Evolutionary conservation across 2,329 filamentous ascomycete species (phyloP), one percentile per base, ranked within the genome.

Genomic region (Sporothrix sp.): DNA sequence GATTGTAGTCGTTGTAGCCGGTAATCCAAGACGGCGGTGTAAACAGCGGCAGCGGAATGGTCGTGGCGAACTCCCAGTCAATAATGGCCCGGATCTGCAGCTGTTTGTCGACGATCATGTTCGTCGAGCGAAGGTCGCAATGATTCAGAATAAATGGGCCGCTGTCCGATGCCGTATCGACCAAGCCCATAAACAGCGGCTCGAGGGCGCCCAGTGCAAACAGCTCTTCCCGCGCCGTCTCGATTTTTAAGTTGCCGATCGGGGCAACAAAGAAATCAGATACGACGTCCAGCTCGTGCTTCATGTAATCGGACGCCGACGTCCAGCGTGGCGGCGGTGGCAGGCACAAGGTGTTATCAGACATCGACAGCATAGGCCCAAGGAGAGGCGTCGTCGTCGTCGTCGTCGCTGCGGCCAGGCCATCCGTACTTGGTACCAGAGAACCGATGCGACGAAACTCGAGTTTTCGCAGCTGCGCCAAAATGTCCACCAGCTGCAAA

Each of bases 21-120:
- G 56, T 55, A 16, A 59, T 54, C 54, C 50, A 56, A 33, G 48
- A 49, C 40, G 54, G 54, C 40, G 54, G 54, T 36, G 46, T 36
- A 28, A 56, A 56, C 23, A 54, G 48, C 40, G 45, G 48, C 25
- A 40, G 50, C 13, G 54, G 54, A 16, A 56, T 30, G 4, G 50
- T 53, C 25, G 28, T 33, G 20, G 59, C 16, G 23, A 58, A 63
- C 50, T 62, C 60, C 61, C 59, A 62, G 50, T 62, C 60, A 37
- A 62, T 59, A 9, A 62, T 56, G 20, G 53, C 55, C 30, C 50
- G 50, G 23, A 63, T 61, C 2, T 45, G 45, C 4, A 62, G 33
- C 7, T 58, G 21, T 1, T 59, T 43, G 35, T 62, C 58, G 10
- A 63, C 59, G 13, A 63, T 56, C 14, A 60, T 61, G 48, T 62